These are phyloP conservation scores for Venturia carpophila DNA, from an alignment of 2,329 filamentous ascomycete genomes.

Conservation along the genomic window DNA sequence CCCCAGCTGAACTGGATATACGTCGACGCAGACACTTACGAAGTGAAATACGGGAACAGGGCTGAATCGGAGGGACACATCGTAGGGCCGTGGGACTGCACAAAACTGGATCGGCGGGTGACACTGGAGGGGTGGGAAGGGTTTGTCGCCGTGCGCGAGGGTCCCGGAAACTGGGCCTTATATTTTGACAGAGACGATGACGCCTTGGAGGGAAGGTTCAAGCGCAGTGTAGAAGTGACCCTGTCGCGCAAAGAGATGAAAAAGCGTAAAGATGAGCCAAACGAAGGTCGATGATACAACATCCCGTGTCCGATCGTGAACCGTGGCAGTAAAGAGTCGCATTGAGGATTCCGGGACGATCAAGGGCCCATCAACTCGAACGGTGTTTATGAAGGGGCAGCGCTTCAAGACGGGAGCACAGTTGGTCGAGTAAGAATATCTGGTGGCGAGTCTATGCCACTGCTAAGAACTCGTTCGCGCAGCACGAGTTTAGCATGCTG, in stretches of 20 bases:
- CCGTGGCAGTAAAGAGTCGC: no score
- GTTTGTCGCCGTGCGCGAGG: conserved; percentile 22
- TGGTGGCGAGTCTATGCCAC: no score
- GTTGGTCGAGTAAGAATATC: no score
- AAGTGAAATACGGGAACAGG: conserved; percentile 24
- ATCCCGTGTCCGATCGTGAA: no score
- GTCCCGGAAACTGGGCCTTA: conserved; percentile 22
- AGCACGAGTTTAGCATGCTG: no score
- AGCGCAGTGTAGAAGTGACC: conserved; percentile 28
- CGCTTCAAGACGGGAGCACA: no score
- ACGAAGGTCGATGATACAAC: background rate
- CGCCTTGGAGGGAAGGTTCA: conserved; percentile 22
- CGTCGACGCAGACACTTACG: conserved; percentile 21
- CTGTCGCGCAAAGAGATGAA: conserved; percentile 28
- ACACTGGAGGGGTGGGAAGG: conserved; percentile 23
- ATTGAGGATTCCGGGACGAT: no score
- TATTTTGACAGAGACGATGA: conserved; percentile 23
- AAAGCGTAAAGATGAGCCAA: conserved; percentile 13
- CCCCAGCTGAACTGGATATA: conserved; percentile 23
- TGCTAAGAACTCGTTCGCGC: no score
- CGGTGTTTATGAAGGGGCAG: background rate
- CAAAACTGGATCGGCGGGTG: conserved; percentile 21
- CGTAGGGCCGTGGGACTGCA: conserved; percentile 22
- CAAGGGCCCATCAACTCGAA: background rate
- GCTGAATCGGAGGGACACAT: conserved; percentile 20